Base-by-base conservation (phyloP, 257 asterid species). In the Solanum rostratum region DNA sequence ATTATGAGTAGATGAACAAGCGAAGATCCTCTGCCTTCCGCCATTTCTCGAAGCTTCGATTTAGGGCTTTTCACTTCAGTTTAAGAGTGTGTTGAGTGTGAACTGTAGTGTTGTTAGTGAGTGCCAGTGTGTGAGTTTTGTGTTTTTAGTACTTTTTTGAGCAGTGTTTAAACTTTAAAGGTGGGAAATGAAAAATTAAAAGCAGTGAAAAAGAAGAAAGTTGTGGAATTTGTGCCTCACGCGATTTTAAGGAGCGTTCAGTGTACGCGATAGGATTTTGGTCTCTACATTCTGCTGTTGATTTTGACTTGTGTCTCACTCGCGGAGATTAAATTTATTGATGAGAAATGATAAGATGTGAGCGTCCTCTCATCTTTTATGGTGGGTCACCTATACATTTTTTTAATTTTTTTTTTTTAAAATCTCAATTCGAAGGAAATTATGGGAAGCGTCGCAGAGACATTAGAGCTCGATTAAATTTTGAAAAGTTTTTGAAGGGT, bases 1-100 rank as follows among this genome's bases (percentile, higher is more conserved):
- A 94, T 92, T 24, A 93, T 95, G 4, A 95, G 88, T 76, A 95
- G 93, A 94, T 95, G 99, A 87, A 94, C 97, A 29, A 95, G 93
- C 10, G 97, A 86, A 50, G 98, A 95, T 79, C 99, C 97, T 88
- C 89, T 92, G 70, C 89, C 94, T 85, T 91, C 93, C 27, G 85
- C 91, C 93, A 87, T 90, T n/a, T 43, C 84, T 45, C 11, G 18
- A 71, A 71, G 33, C 80, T 63, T 69, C 84, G 39, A 78, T 53
- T 85, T 84, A 81, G 84, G 84, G 84, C 24, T 55, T 79, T 81
- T 55, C 41, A 80, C 39, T 24, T 10, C 46, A 13, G 33, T 53
- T 86, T 68, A 27, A 68, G 70, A 15, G 80, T 54, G 27, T 27
- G 55, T 2, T 15, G 80, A 16, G 24, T 27, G 66, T 3, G 53